Base-by-base conservation (phyloP, 176 grass and related monocot genomes). In the Musa schizocarpa region DNA sequence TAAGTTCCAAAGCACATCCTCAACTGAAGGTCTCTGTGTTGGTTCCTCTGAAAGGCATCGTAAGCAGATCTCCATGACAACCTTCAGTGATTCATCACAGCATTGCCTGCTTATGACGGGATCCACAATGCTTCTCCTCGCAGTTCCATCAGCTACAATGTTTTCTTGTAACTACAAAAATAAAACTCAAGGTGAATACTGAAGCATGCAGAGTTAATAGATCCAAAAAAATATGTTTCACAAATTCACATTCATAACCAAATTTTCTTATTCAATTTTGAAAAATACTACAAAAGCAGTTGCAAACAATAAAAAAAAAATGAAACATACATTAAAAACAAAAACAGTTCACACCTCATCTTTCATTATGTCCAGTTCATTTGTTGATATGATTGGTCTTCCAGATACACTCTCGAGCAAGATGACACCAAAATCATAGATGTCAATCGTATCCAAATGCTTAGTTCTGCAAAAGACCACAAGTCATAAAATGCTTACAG, bases 1-100 rank as follows among this genome's bases (percentile, higher is more conserved):
- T 71, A 98, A 71, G 84, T 98, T 98, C 94, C 94, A 98, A 50
- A 98, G 82, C 74, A 98, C 90, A 70, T 98, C 90, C 75, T 98
- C 94, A 1, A 93, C 80, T 1, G 94, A 98, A 0, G 94, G 94
- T 74, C 94, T 86, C 82, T 91, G 86, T 49, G 43, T 27, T 16
- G 83, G 80, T 65, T 98, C 90, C 82, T 93, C 93, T 49, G 84
- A 79, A 10, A 93, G 82, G 74, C 94, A 97, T 63, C 94, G 75
- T 67, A 91, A 78, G 78, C 94, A 98, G 67, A 93, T 93, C 82
- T 91, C 88, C 84, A 91, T 89, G 3, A 91, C 86, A 0, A 88
- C 93, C 54, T 83, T 93, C 71, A 98, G 68, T 3, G 94, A 93
- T 50, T 98, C 88, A 8, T 98, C 94, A 1, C 82, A 91, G 69